Base-by-base conservation (phyloP, 768 basidiomycete genomes). In the Agaricus sinodeliciosus region DNA sequence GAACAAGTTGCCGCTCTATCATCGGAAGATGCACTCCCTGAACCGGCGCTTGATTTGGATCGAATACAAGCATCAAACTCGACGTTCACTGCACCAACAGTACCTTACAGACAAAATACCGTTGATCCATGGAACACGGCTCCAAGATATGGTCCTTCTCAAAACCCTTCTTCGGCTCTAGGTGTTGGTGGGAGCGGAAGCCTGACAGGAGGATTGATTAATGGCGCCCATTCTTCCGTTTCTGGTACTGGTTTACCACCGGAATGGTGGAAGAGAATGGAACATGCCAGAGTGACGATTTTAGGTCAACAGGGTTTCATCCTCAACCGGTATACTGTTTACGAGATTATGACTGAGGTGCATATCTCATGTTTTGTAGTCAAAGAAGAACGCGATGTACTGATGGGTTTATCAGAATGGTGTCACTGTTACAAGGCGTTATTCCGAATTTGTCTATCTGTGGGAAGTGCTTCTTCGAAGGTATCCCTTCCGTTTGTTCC, bases 401-500 rank as follows among this genome's bases (percentile, higher is more conserved):
- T 58, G 15, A 61, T 27, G 48, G 22, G 26, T 46, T 19, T 28
- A 26, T 48, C 59, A 91, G 78, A 76, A 82, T 46, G 82, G 80
- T 4, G 71, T 77, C 11, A 72, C 90, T 12, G 89, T 97, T 18
- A 75, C 82, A 26, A 75, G 95, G 49, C 80, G 96, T 53, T 99
- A 97, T 66, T 92, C 90, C 6, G 96, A 99, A 65, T 99, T 98
- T 65, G 79, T 78, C 9, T 94, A 87, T 67, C 72, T 98, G 25
- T 88, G 90, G 81, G 94, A 97, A 57, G 86, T 84, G 57, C 74
- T 99, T 41, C 67, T 81, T 48, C 81, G 85, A 58, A 80, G 94
- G 49, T 97, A 97, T 71, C 94, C 96, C 1, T 98, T 97, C 79
- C 83, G 96, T 43, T 72, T 98, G 22, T 78, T 97, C 58, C 85